A percentile compares a stretch with the other conserved stretches of the same genome.
Conservation (phyloP, 2,329 filamentous ascomycete genomes). For the Lasiodiplodia citricola region DNA sequence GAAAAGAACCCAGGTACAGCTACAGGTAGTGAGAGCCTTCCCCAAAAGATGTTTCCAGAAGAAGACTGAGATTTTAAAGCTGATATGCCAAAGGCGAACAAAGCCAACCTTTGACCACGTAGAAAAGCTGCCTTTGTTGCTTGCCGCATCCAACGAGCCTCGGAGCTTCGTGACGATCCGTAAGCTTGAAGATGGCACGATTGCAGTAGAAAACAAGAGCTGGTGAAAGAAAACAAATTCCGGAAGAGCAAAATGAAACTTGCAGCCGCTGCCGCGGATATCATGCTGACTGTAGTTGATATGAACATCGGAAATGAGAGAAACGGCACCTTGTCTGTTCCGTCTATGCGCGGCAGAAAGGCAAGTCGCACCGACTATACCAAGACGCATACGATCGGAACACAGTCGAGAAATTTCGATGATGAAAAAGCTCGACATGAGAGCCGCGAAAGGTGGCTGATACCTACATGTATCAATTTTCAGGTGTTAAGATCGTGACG, state of each 20-base stretch:
- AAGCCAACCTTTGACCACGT: conserved; percentile 15
- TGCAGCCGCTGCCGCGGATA: conserved; percentile 7
- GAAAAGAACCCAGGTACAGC: background rate
- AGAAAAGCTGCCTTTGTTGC: conserved; percentile 15
- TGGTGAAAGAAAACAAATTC: conserved; percentile 13
- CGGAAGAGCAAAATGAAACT: conserved; percentile 23
- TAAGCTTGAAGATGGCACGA: conserved; percentile 22
- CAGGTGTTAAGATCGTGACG: conserved; percentile 22
- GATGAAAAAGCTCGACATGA: conserved; percentile 24
- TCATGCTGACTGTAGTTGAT: conserved; percentile 22
- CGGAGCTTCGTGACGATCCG: conserved; percentile 15
- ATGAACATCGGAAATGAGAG: conserved; percentile 16
- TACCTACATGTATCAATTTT: conserved; percentile 25
- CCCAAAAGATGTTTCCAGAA: conserved; percentile 21
- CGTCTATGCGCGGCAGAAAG: conserved; percentile 16
- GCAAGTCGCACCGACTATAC: conserved; percentile 25
- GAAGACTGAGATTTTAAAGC: conserved; percentile 23
- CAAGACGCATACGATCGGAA: conserved; percentile 24
- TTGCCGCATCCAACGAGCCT: conserved; percentile 19
- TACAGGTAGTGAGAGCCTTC: background rate
- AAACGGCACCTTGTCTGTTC: conserved; percentile 10
- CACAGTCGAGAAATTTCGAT: conserved; percentile 25
- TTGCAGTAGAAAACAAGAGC: conserved; percentile 21
- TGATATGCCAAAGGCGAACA: conserved; percentile 22
- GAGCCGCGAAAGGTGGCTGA: conserved; percentile 21